phyloP scores from a whole-genome alignment of 139 green algal genomes.

The Dunaliella sp. region DNA sequence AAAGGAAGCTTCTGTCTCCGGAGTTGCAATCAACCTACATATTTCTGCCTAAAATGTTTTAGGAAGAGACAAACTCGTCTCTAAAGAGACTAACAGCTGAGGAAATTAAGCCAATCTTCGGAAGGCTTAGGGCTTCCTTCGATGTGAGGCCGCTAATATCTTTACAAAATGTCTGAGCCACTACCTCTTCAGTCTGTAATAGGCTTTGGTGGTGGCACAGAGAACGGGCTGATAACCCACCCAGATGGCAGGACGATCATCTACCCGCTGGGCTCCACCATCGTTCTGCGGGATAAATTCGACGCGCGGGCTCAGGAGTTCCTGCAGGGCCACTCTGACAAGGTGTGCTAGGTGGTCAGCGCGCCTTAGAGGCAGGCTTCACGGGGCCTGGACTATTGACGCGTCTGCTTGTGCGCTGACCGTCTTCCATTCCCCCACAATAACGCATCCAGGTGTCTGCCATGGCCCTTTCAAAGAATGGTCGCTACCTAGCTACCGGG shows the following conservation, averaged over 20 bases:
- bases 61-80: too few species aligned
- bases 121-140: too few species aligned
- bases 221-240: slow-evolving; percentile 69
- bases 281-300: slow-evolving; percentile 67
- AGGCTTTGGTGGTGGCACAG: slow-evolving; percentile 66
- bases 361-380: background rate
- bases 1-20: too few species aligned
- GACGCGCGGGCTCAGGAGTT: slow-evolving; percentile 57
- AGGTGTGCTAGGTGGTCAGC: slow-evolving; percentile 15
- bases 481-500: slow-evolving; percentile 74
- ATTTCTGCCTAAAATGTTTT: too few species aligned
- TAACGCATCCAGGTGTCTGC: slow-evolving; percentile 63
- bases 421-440: background rate
- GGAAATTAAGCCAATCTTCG: too few species aligned
- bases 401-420: background rate
- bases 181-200: slow-evolving; percentile 51
- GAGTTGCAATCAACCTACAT: too few species aligned
- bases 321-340: slow-evolving; percentile 64
- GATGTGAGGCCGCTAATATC: too few species aligned
- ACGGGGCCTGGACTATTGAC: too few species aligned
- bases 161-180: slow-evolving; percentile 43
- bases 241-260: slow-evolving; percentile 71
- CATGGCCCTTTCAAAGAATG: slow-evolving; percentile 63
- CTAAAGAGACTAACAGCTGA: too few species aligned
- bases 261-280: slow-evolving; percentile 77